Percentiles rank a stretch among this genome's conserved stretches.
These are phyloP conservation scores for Cairneyella variabilis DNA, from an alignment of 495 filamentous ascomycete genomes.

Conservation along the genomic window DNA sequence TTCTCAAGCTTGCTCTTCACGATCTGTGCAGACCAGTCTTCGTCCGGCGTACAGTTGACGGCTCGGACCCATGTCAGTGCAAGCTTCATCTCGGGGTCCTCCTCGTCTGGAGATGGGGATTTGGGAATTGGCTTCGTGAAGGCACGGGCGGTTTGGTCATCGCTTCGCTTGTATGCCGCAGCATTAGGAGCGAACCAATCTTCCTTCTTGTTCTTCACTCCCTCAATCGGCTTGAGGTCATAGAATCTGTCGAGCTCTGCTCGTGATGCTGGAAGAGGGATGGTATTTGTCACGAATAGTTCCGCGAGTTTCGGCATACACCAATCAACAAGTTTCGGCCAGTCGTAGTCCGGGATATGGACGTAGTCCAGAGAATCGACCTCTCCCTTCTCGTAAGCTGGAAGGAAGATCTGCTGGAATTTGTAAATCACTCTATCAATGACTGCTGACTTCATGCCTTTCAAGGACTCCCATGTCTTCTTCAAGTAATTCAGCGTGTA, in stretches of 20 bases:
- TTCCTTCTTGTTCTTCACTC: constrained; percentile 44
- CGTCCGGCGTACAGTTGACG: constrained; percentile 48
- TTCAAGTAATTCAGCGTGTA: constrained; percentile 52
- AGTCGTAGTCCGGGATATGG: constrained; percentile 70
- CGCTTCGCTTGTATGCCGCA: constrained; percentile 41
- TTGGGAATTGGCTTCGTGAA: constrained; percentile 2
- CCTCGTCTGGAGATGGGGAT: neutral
- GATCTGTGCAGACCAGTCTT: constrained; percentile 38
- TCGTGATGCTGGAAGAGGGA: constrained; percentile 26
- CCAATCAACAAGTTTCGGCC: constrained; percentile 75
- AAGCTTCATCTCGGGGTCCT: constrained; percentile 27
- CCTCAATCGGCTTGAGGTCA: constrained; percentile 28
- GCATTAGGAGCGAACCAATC: constrained; percentile 36
- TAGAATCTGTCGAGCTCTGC: constrained; percentile 31
- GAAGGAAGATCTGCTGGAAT: constrained; percentile 72
- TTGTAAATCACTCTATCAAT: constrained; percentile 68
- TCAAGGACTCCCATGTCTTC: constrained; percentile 55
- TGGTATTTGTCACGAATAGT: constrained; percentile 31
- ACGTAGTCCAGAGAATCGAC: constrained; percentile 69
- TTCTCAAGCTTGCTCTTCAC: constrained; percentile 41
- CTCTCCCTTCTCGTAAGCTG: constrained; percentile 67
- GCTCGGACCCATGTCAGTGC: constrained; percentile 62
- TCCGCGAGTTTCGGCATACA: constrained; percentile 28
- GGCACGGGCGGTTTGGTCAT: constrained; percentile 23
- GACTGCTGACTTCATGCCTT: constrained; percentile 53